phyloP scores from a whole-genome alignment of 768 basidiomycete species.

The Pulveroboletus frians region DNA sequence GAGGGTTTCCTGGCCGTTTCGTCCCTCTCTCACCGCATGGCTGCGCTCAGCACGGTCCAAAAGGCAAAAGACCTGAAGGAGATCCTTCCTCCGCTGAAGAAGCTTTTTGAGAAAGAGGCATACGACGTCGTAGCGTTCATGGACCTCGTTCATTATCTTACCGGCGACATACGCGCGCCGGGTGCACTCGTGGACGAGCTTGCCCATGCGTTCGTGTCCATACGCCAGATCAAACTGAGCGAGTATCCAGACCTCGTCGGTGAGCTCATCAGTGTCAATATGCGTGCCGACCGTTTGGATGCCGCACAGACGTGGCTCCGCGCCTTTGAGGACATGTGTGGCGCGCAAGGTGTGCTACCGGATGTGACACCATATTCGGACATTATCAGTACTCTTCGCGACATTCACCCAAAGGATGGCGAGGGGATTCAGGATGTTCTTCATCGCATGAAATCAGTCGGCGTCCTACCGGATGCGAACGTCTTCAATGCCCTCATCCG shows the following conservation, averaged over 20 bases:
- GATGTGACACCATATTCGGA: conserved; percentile 33
- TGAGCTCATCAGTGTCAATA: conserved; percentile 35
- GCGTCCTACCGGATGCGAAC: conserved; percentile 34
- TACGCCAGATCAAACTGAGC: conserved; percentile 15
- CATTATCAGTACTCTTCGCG: conserved; percentile 36
- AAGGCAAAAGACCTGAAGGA: conserved; percentile 1
- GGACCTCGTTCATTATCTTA: conserved; percentile 24
- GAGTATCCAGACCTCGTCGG: conserved; percentile 33
- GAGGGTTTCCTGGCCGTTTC: conserved; percentile 36
- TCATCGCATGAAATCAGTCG: conserved; percentile 35
- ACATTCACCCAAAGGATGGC: conserved; percentile 27
- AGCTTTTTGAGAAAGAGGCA: conserved; percentile 9
- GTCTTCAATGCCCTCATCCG: conserved; percentile 50
- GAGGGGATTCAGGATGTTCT: conserved; percentile 35
- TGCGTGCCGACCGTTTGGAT: conserved; percentile 29
- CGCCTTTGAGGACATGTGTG: conserved; percentile 23
- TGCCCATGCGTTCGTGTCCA: conserved; percentile 18
- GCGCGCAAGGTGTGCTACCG: conserved; percentile 8
- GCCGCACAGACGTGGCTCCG: conserved; percentile 28
- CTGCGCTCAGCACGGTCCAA: conserved; percentile 29
- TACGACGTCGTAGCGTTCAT: conserved; percentile 24
- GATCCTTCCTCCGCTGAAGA: conserved; percentile 1
- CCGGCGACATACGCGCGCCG: conserved; percentile 10
- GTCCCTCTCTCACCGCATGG: conserved; percentile 38
- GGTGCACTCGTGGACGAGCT: conserved; percentile 19